Evolutionary conservation across 1,139 yeast genomes (phyloP).

Genomic region (Taphrina pruni): DNA sequence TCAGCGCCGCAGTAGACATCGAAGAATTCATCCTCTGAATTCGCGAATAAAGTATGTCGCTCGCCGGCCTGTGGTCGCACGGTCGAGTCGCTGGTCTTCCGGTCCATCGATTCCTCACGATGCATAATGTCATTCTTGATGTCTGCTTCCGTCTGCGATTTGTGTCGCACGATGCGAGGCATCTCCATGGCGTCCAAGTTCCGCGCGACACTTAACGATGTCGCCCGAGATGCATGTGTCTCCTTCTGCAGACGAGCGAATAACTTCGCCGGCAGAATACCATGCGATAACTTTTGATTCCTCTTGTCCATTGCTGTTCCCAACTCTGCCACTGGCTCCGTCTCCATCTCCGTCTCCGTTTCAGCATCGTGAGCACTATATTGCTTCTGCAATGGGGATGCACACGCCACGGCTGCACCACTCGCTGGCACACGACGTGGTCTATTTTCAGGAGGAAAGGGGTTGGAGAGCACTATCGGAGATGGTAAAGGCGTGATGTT

Average conservation of each 20-base stretch:
- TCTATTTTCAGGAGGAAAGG: background rate
- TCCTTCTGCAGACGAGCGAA: constrained; percentile 23
- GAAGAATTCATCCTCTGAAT: constrained; percentile 8
- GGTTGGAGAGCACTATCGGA: constrained; percentile 46
- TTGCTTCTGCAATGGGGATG: constrained; percentile 1
- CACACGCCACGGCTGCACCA: background rate
- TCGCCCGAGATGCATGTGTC: background rate
- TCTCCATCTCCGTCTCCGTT: background rate
- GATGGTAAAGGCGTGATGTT: constrained; percentile 51
- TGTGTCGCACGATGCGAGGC: constrained; percentile 26
- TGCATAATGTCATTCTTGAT: background rate
- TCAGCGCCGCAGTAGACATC: background rate
- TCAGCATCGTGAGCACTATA: constrained; percentile 9
- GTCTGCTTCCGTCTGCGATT: constrained; percentile 18
- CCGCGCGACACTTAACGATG: constrained; percentile 16
- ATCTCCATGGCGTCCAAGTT: constrained; percentile 12
- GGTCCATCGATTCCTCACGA: background rate
- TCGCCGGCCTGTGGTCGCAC: background rate
- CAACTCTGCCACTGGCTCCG: too few relatives aligned
- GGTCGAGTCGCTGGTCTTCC: background rate
- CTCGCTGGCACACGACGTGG: constrained; percentile 3
- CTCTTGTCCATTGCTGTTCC: constrained; percentile 1
- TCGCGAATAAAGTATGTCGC: background rate
- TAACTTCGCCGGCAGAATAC: constrained; percentile 6
- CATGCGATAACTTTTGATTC: constrained; percentile 4